Percentiles rank a stretch among this genome's conserved stretches.
Evolutionary conservation across 2,329 filamentous ascomycete genomes (phyloP).

Genomic region (Hypoxylon sp.): DNA sequence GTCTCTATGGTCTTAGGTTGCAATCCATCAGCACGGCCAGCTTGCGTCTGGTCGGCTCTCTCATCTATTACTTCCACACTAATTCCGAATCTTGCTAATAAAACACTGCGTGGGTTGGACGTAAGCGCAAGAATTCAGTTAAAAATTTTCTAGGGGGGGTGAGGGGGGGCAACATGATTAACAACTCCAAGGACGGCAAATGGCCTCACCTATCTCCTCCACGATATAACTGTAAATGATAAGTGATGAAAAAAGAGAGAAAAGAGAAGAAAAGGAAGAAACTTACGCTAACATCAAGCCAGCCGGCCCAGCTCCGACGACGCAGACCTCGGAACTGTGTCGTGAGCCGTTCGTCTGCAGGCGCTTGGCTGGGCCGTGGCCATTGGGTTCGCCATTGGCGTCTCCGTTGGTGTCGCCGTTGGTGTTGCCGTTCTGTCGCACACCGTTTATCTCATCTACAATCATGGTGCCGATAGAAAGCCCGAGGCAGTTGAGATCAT

Average conservation of each 20-base stretch:
- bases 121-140: conserved; percentile 21
- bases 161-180: too few relatives aligned
- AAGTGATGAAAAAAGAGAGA: conserved; percentile 37
- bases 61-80: conserved; percentile 74
- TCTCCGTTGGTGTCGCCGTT: conserved; percentile 33
- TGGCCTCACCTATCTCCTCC: too few relatives aligned
- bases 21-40: conserved; percentile 72
- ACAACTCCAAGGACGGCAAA: not conserved
- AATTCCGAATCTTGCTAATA: conserved; percentile 71
- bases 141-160: too few relatives aligned
- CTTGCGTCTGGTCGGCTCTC: conserved; percentile 71
- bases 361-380: conserved; percentile 32
- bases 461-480: conserved; percentile 35
- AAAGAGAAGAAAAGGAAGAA: conserved; percentile 1
- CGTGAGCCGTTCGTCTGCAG: conserved; percentile 36
- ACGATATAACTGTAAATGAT: too few relatives aligned
- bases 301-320: conserved; percentile 65
- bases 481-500: conserved; percentile 24
- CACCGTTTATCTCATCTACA: conserved; percentile 37
- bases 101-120: conserved; percentile 46
- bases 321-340: conserved; percentile 51
- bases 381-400: conserved; percentile 26
- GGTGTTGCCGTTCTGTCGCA: conserved; percentile 35
- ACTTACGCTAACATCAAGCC: conserved; percentile 61
- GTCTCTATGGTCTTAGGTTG: conserved; percentile 84